Base-by-base conservation (phyloP, 202 grass and related monocot species). In the Brachypodium distachyon region DNA sequence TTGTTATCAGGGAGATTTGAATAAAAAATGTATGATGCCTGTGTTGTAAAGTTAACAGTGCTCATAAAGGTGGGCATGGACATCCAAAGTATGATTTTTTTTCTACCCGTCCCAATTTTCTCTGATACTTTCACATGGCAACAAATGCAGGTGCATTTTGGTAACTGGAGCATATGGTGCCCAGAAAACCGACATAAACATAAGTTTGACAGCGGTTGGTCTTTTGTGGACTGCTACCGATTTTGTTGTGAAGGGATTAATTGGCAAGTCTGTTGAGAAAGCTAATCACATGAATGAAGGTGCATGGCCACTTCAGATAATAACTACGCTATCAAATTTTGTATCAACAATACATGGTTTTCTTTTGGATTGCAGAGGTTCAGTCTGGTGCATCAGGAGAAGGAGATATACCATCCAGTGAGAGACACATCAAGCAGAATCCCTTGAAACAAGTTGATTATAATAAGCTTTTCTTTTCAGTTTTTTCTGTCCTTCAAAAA, bases 201-300 rank as follows among this genome's bases (percentile, higher is more conserved):
- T 98, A 90, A 98, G 95, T 90, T 83, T 98, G 76, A 98, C 95
- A 67, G 87, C 91, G 78, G 93, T 94, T 88, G 89, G 95, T 51
- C 91, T 98, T 84, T 88, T 98, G 25, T 98, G 95, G 91, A 88
- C 89, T 64, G 91, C 91, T 63, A 94, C 89, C 59, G 95, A 98
- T 83, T 98, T 94, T 84, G 83, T 98, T 67, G 89, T 88, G 12
- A 98, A 98, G 80, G 95, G 95, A 86, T 87, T 94, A 79, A 70
- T 82, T 70, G 76, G 73, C 49, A 97, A 73, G 28, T 54, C 71
- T 81, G 75, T 77, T 50, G 74, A 89, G 47, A 82, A 85, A 77
- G 44, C 72, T 74, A 87, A 61, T 60, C 61, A 79, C 71, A 77
- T 7, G 23, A 77, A 77, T 66, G 71, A 81, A 81, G 81, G 82